These are phyloP conservation scores for Aspergillus chevalieri DNA, from an alignment of 2,329 filamentous ascomycete species.

Conservation along the genomic window DNA sequence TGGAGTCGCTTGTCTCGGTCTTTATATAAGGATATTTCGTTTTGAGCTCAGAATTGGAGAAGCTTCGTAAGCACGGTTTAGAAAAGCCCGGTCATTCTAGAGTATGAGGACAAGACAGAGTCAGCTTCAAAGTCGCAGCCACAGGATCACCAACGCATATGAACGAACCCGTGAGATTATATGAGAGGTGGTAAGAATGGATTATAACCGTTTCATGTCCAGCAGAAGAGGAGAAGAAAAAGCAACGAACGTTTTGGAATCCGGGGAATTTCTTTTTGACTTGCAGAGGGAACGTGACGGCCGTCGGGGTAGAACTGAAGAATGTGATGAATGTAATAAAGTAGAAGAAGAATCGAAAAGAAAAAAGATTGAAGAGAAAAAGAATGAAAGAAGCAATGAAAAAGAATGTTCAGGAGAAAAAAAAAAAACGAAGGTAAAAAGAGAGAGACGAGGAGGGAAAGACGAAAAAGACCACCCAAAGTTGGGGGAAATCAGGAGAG, in stretches of 20 bases:
- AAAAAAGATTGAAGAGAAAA: not conserved
- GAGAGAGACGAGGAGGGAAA: not conserved
- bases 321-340: not conserved
- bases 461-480: conserved; percentile 1
- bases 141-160: not conserved
- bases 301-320: not conserved
- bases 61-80: not conserved
- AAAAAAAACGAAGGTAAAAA: not conserved
- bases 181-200: not conserved
- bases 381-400: too few relatives aligned
- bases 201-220: conserved; percentile 1
- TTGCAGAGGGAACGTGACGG: not conserved
- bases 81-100: not conserved
- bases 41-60: not conserved
- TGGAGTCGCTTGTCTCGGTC: not conserved
- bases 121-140: not conserved
- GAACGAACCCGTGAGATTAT: conserved; percentile 9
- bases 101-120: conserved; percentile 4
- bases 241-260: not conserved
- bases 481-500: conserved; percentile 4
- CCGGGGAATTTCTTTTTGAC: not conserved
- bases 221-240: conserved; percentile 1
- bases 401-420: not conserved
- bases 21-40: not conserved
- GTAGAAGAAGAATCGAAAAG: not conserved